These are phyloP conservation scores for Persicaria maculosa DNA, from an alignment of 148 eudicot genomes.

Conservation along the genomic window DNA sequence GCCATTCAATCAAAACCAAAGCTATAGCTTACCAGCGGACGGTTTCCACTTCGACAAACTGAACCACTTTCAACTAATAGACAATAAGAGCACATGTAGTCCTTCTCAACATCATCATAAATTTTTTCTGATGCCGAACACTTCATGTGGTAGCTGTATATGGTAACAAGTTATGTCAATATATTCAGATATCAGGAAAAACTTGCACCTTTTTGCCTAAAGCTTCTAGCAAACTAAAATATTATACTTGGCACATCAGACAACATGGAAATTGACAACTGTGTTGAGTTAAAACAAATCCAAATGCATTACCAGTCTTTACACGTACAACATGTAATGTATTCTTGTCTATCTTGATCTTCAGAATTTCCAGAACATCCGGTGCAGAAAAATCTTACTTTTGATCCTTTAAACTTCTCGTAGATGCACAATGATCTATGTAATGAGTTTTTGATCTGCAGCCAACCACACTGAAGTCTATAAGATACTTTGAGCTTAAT, in stretches of 20 bases:
- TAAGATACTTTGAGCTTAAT: background rate
- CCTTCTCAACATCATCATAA: slow-evolving; percentile 20
- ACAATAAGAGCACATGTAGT: slow-evolving; percentile 65
- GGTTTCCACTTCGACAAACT: slow-evolving; percentile 44
- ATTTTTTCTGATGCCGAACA: slow-evolving; percentile 43
- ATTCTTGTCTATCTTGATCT: slow-evolving; percentile 27
- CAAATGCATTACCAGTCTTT: slow-evolving; percentile 54
- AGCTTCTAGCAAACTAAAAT: background rate
- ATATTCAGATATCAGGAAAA: background rate
- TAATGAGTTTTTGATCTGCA: slow-evolving; percentile 55
- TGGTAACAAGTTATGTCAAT: slow-evolving; percentile 13
- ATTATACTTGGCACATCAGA: background rate
- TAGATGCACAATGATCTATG: slow-evolving; percentile 65
- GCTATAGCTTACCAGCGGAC: slow-evolving; percentile 48
- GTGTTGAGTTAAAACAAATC: background rate
- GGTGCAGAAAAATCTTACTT: slow-evolving; percentile 47
- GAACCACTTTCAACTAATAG: slow-evolving; percentile 54
- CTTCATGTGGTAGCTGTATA: slow-evolving; percentile 60
- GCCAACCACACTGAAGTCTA: slow-evolving; percentile 6
- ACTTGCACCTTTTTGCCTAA: background rate
- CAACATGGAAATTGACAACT: background rate
- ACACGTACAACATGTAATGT: slow-evolving; percentile 67
- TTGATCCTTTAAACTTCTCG: slow-evolving; percentile 35
- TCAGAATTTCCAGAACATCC: slow-evolving; percentile 49
- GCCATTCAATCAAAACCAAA: slow-evolving; percentile 1